Percentiles rank a stretch among this genome's conserved stretches.
These are phyloP conservation scores for Calonectria pseudoturangicola DNA, from an alignment of 2,329 filamentous ascomycete species.

Conservation along the genomic window DNA sequence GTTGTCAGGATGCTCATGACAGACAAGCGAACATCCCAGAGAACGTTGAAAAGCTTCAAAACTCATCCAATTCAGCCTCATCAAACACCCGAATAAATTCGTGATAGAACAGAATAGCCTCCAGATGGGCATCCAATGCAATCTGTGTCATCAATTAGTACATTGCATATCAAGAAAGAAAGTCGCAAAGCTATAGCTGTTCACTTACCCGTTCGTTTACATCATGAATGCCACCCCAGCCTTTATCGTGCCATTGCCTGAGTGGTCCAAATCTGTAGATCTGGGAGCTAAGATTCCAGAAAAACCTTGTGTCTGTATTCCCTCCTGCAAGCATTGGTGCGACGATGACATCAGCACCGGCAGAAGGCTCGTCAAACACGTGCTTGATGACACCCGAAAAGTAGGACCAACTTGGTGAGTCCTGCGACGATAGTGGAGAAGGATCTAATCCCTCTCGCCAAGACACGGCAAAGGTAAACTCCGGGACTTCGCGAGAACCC, in stretches of 20 bases:
- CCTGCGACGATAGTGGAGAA: not conserved
- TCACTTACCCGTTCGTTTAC: conserved; percentile 13
- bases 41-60: not conserved
- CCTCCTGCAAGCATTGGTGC: conserved; percentile 10
- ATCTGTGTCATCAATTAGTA: not conserved
- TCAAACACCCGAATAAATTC: conserved; percentile 11
- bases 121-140: conserved; percentile 1
- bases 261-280: conserved; percentile 12
- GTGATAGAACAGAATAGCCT: conserved; percentile 10
- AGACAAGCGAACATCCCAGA: not conserved
- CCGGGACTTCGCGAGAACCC: not conserved
- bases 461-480: not conserved
- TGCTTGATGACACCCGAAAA: conserved; percentile 20
- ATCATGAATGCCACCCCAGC: conserved; percentile 13
- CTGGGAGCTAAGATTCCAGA: conserved; percentile 12
- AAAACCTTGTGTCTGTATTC: conserved; percentile 1
- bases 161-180: too few relatives aligned
- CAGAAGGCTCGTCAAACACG: conserved; percentile 5
- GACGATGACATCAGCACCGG: conserved; percentile 11
- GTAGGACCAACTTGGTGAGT: conserved; percentile 17
- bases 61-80: conserved; percentile 1
- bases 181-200: not conserved
- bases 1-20: not conserved
- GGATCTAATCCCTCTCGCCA: not conserved
- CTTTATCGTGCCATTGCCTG: conserved; percentile 5